Base-by-base conservation (phyloP, 768 basidiomycete species). In the Rhodotorula sphaerocarpa region DNA sequence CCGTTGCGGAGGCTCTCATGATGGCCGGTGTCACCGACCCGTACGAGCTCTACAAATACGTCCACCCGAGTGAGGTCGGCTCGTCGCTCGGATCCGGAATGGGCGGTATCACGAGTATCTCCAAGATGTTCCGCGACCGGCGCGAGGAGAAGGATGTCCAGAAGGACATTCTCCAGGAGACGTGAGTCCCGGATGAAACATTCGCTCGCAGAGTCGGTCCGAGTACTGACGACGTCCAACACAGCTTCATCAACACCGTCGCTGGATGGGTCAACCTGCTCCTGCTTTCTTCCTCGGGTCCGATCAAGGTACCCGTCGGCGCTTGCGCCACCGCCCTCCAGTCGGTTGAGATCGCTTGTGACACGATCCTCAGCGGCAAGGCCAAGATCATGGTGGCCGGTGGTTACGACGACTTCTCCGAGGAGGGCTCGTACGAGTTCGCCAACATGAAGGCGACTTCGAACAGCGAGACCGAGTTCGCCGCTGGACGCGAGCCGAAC, bases 381-480 rank as follows among this genome's bases (percentile, higher is more conserved):
- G 95, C 95, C 39, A 97, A 97, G 78, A 85, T 99, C 73, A 99
- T 99, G 95, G 85, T 99, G 64, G 88, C 93, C 41, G 95, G 95
- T 75, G 95, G 95, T 61, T 96, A 92, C 78, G 95, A 99, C 73
- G 95, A 99, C 75, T 83, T 97, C 75, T 88, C 86, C 67, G 95
- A 99, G 76, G 95, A 99, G 77, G 95, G 93, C 23, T 96, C 93
- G 12, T 96, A 85, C 75, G 93, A 99, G 76, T 99, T 99, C 76
- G 95, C 91, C 53, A 96, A 97, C 80, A 99, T 99, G 95, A 95
- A 96, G 77, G 95, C 95, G 2, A 99, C 95, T 9, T 90, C 87
- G 77, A 96, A 93, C 73, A 86, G 92, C 2, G 89, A 91, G 76
- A 89, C 89, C 34, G 95, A 99, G 76, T 88, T 96, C 73, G 93